These are phyloP conservation scores for Diaporthe longicolla DNA, from an alignment of 2,329 filamentous ascomycete genomes.

Conservation along the genomic window DNA sequence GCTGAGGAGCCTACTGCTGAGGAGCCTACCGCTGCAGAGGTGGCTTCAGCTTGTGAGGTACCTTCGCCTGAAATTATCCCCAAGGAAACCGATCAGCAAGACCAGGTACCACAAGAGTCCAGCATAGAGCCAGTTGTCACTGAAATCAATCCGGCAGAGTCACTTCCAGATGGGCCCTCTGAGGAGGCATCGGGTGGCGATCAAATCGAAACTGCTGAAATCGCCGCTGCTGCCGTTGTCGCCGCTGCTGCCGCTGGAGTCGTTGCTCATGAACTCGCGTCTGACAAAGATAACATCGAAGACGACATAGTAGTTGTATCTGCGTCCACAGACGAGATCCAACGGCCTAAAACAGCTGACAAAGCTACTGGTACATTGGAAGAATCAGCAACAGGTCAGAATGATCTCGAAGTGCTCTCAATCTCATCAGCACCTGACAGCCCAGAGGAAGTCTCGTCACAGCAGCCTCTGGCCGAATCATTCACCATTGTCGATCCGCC, in stretches of 20 bases:
- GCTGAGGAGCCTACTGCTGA: too few species aligned
- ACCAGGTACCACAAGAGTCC: neutral
- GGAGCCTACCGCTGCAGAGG: neutral
- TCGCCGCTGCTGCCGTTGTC: slow-evolving; percentile 15
- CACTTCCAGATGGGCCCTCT: neutral
- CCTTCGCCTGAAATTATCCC: neutral
- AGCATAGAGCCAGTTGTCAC: slow-evolving; percentile 3
- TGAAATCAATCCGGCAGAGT: neutral
- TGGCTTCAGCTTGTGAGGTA: neutral
- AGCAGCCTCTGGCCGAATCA: slow-evolving; percentile 44
- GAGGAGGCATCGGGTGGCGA: neutral
- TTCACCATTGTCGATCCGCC: slow-evolving; percentile 43
- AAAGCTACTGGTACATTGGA: slow-evolving; percentile 14
- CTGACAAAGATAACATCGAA: neutral
- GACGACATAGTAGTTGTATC: neutral
- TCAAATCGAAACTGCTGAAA: neutral
- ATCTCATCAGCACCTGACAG: slow-evolving; percentile 17
- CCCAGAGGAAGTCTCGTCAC: slow-evolving; percentile 31
- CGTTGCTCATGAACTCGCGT: slow-evolving; percentile 14
- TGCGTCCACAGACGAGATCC: neutral
- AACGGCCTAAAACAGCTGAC: slow-evolving; percentile 18
- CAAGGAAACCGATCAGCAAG: neutral
- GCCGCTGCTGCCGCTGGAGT: slow-evolving; percentile 28
- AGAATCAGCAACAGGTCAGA: slow-evolving; percentile 9
- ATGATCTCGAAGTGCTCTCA: neutral